A percentile compares a stretch with the other conserved stretches of the same genome.
Evolutionary conservation across 78 protist genomes (phyloP).

Genomic region (Cavenderia fasciculata): DNA sequence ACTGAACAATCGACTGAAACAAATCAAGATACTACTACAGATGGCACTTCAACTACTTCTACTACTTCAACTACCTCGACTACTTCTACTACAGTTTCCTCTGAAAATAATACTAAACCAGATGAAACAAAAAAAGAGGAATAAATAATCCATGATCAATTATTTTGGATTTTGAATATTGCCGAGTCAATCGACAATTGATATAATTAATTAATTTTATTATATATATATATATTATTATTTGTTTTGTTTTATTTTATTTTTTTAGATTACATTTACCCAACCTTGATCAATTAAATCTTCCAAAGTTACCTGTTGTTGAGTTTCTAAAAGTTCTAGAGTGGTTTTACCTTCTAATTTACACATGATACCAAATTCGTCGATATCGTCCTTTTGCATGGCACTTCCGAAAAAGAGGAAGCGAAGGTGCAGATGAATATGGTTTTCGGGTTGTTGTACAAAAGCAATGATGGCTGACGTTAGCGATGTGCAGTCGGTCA

Average conservation of each 20-base stretch:
- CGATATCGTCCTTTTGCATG: background rate
- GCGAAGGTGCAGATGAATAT: conserved; percentile 54
- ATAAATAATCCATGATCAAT: background rate
- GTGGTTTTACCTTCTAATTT: conserved; percentile 29
- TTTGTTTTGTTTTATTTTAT: background rate
- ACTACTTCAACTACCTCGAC: background rate
- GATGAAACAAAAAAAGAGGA: background rate
- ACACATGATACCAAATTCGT: background rate
- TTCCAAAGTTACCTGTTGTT: conserved; percentile 47
- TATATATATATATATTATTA: background rate
- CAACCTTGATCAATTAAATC: conserved; percentile 58
- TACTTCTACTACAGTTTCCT: background rate
- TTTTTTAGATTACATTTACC: conserved; percentile 14
- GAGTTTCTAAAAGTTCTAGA: conserved; percentile 36
- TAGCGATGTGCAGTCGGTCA: conserved; percentile 49
- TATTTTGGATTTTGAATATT: no score
- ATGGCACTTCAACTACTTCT: background rate
- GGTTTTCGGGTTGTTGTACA: background rate
- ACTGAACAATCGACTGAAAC: background rate
- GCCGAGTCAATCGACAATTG: background rate
- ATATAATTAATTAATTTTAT: background rate
- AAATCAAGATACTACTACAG: background rate
- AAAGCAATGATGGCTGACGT: conserved; percentile 4
- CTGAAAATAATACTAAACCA: background rate
- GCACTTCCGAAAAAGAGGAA: conserved; percentile 52